Base-by-base conservation (phyloP, 225 moss, liverwort and hornwort species). In the Sphagnum tenellum region DNA sequence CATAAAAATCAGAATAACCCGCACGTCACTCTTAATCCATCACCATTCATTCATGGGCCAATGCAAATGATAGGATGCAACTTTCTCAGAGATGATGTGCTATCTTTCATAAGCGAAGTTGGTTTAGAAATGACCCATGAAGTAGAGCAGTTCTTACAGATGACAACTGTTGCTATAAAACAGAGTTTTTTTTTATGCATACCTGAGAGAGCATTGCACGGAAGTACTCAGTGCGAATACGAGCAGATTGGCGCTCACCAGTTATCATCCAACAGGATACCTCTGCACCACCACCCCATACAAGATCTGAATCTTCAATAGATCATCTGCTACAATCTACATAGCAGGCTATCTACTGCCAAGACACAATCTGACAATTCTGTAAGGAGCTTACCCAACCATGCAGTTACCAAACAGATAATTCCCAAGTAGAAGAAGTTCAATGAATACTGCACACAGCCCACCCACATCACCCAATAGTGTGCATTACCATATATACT, bases 201-300 rank as follows among this genome's bases (percentile, higher is more conserved):
- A 78, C 81, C 71, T 81, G 73, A 65, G 79, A 67, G 8, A 83
- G 60, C 57, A 85, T 72, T 12, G 85, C 85, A 50, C 70, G 81
- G 66, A 85, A 76, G 72, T 85, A 85, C 49, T 76, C 69, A 65
- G 78, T 81, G 49, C 85, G 78, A 48, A 85, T 81, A 66, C 70
- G 81, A 72, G 81, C 70, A 7, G 85, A 78, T 68, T 85, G 85
- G 50, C 85, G 85, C 78, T 85, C 85, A 46, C 81, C 79, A 71
- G 76, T 85, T 59, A 78, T 76, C 81, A 85, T 85, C 81, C 85
- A 85, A 69, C 81, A 81, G 44, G 85, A 78, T 65, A 81, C 85
- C 76, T 85, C 81, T 81, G 70, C 66, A 72, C 55, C 71, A 29
- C 29, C 29, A 29, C 29, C 29, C 29, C 29, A 29, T 29, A 29